Conservation (phyloP, 805 yeast species). For the Metschnikowia dekortorum region DNA sequence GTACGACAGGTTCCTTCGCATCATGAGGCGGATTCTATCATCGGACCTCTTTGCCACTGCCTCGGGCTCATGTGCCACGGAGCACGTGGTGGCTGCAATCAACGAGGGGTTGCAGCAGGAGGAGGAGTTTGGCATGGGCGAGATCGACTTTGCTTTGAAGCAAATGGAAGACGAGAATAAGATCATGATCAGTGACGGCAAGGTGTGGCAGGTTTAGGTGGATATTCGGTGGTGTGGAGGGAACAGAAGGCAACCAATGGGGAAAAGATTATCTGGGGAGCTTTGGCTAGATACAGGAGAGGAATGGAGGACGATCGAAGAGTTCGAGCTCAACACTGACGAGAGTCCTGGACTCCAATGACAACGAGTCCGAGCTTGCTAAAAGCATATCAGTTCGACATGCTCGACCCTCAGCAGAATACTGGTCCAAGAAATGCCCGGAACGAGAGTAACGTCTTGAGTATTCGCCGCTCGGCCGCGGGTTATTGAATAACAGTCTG, state of each 20-base stretch:
- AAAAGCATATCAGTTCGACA: no score
- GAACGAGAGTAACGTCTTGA: no score
- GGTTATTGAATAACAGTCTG: no score
- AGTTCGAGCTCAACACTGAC: no score
- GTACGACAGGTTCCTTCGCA: conserved; percentile 25
- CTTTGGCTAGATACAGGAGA: no score
- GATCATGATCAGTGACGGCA: conserved; percentile 36
- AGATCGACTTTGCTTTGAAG: conserved; percentile 28
- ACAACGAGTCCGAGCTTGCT: no score
- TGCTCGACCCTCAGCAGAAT: no score
- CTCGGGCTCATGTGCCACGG: conserved; percentile 28
- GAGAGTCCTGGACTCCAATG: no score
- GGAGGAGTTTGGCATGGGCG: conserved; percentile 29
- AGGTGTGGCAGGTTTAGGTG: conserved; percentile 32
- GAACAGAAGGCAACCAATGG: background rate
- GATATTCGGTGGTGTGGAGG: background rate
- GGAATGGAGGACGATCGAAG: background rate
- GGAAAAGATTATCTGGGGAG: no score
- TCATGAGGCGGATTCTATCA: conserved; percentile 29
- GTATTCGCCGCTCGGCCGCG: no score
- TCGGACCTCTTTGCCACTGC: conserved; percentile 32
- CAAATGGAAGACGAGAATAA: conserved; percentile 34
- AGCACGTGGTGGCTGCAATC: conserved; percentile 27
- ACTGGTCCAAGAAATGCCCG: no score
- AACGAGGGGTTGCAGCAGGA: conserved; percentile 38